phyloP scores from a whole-genome alignment of 345 rosid species.

The Acer campestre region DNA sequence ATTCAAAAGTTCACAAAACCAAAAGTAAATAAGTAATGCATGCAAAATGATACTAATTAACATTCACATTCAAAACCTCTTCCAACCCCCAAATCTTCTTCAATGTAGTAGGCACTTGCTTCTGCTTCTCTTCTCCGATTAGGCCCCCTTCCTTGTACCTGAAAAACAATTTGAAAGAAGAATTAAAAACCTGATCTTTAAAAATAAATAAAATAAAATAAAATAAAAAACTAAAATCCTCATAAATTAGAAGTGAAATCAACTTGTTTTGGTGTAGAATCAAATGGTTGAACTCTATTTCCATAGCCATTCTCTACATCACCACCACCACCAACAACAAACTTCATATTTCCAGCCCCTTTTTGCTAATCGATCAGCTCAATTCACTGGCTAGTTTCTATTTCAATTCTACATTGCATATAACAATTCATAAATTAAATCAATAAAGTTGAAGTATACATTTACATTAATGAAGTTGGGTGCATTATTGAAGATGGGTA shows the following conservation, averaged over 20 bases:
- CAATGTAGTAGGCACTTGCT: neutral
- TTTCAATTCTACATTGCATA: neutral
- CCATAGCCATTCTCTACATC: constrained; percentile 25
- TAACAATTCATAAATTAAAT: neutral
- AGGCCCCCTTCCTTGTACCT: constrained; percentile 4
- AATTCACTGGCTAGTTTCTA: neutral
- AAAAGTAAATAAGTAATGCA: neutral
- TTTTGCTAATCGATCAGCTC: neutral
- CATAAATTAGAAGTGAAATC: neutral
- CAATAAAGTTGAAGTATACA: no score
- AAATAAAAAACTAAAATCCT: neutral
- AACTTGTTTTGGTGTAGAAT: constrained; percentile 24
- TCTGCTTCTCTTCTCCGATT: constrained; percentile 9
- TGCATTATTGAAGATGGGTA: no score
- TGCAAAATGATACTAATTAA: neutral
- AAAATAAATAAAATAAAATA: neutral
- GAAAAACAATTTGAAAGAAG: neutral
- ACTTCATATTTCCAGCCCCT: constrained; percentile 28
- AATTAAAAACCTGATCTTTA: no score
- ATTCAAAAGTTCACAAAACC: no score
- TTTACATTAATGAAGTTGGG: no score
- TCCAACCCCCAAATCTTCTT: constrained; percentile 24
- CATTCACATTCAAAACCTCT: constrained; percentile 29
- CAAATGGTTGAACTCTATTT: constrained; percentile 25
- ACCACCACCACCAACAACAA: constrained; percentile 2